Base-by-base conservation (phyloP, 208 protist genomes). In the Leishmania aethiopica region DNA sequence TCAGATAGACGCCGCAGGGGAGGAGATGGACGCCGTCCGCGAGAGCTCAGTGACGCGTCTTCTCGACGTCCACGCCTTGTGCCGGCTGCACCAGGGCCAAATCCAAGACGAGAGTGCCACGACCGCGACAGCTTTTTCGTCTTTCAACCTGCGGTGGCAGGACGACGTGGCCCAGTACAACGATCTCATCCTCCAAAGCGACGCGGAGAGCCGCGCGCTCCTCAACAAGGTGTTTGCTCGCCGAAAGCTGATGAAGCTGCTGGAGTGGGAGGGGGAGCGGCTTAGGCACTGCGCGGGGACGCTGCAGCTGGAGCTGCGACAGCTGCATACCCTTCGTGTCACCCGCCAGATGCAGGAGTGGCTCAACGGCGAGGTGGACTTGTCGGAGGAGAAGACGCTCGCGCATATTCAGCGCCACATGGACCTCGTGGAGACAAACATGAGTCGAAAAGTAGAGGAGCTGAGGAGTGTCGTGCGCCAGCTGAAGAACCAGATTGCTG, bases 291-390 rank as follows among this genome's bases (percentile, higher is more conserved):
- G 88, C 55, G 88, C 96, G n/a, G 90, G 90, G 28, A 94, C 93
- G 49, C 80, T 96, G 57, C 86, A 97, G 80, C 89, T 98, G 87
- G 95, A 99, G 81, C 90, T 97, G 64, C 93, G 94, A 53, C 92
- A 97, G 70, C 88, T 98, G 70, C 98, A 99, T 90, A 97, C 98
- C 15, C 89, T 99, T 45, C 87, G 96, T n/a, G 97, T 99, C 32
- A 99, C 97, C 3, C 97, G 98, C 60, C 86, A 94, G 70, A 98
- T 99, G 91, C 98, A 99, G 90, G 94, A 98, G 69, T 92, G 95
- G 79, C 92, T 99, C 72, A 94, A 92, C 75, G 95, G 94, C n/a
- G 96, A 94, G 73, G 85, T 78, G 7, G 85, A 85, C 6, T 72
- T 86, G 59, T 91, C 91, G 57, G 90, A 90, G 73, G 94, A 96